phyloP scores from a whole-genome alignment of 2,329 filamentous ascomycete genomes.

The Beauveria caledonica region DNA sequence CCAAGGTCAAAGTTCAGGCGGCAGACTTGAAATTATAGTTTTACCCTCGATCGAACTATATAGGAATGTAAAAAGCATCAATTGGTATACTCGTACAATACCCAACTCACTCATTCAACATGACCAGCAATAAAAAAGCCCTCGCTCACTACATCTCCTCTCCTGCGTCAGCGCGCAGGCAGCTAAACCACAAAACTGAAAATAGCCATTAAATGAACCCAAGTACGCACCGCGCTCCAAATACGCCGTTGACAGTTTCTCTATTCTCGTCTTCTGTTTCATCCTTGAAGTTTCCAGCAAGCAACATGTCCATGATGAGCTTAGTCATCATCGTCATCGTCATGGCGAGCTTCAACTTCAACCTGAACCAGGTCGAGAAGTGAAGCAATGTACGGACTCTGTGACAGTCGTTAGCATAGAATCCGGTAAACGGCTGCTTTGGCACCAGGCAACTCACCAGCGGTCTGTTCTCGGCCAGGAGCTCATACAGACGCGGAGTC shows the following conservation, averaged over 20 bases:
- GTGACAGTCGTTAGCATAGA: conserved; percentile 10
- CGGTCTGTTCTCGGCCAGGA: conserved; percentile 60
- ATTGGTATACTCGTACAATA: conserved; percentile 9
- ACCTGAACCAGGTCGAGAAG: conserved; percentile 30
- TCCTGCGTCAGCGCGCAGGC: neutral
- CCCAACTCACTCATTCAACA: neutral
- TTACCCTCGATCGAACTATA: no score
- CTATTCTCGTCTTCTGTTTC: neutral
- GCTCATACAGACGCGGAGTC: conserved; percentile 56
- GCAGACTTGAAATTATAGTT: no score
- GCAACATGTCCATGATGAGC: neutral
- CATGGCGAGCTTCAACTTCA: conserved; percentile 20
- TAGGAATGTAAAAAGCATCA: neutral
- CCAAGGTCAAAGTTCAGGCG: no score
- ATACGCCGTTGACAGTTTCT: neutral
- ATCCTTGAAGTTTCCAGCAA: neutral
- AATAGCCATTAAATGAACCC: neutral
- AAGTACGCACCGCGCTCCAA: neutral
- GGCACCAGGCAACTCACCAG: conserved; percentile 36
- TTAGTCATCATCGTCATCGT: conserved; percentile 7
- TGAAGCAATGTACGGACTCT: conserved; percentile 34
- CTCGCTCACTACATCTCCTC: neutral
- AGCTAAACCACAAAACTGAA: neutral
- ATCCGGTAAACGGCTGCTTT: neutral
- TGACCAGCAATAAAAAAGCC: neutral